Base-by-base conservation (phyloP, 192 early-diverging fungal species). In the Coemansia sp. region DNA sequence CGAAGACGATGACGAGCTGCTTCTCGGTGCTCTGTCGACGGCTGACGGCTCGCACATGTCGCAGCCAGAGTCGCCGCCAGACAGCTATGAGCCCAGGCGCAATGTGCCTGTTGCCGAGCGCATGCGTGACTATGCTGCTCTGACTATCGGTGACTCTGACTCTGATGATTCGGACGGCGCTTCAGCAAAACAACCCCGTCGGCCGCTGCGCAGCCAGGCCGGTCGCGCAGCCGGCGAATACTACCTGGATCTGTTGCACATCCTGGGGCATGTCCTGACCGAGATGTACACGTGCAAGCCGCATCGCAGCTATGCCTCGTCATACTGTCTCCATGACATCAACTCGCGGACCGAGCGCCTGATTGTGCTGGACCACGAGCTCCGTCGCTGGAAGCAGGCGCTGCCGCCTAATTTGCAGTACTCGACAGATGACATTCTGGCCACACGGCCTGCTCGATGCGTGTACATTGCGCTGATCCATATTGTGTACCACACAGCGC, bases 211-310 rank as follows among this genome's bases (percentile, higher is more conserved):
- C 38, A 38, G 63, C 10, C 45, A 57, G 50, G 30, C 11, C 66
- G 66, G 68, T 50, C 68, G 49, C 64, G 36, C 58, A 7, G 20
- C 61, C 17, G 80, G 80, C 5, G 75, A 72, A 38, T 77, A 84
- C 59, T 76, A 80, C 25, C 73, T 84, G 7, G 64, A 71, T 11
- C 67, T 84, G 17, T 58, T 84, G 16, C 77, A 80, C 55, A 59
- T 84, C 20, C 55, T 80, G 31, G 71, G 77, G 20, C 77, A 77
- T 34, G 63, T 78, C 18, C 45, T 84, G 18, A 73, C 70, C 0
- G 77, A 84, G 57, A 76, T 84, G 71, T 84, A 84, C 75, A 66
- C 73, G 14, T 80, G 73, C 67, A 80, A 80, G 63, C 77, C 83
- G 10, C 61, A 72, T 55, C 66, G 70, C 42, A 59, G 55, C 54